These are phyloP conservation scores for Phaeosphaeria sp. DNA, from an alignment of 2,329 filamentous ascomycete genomes.

Conservation along the genomic window DNA sequence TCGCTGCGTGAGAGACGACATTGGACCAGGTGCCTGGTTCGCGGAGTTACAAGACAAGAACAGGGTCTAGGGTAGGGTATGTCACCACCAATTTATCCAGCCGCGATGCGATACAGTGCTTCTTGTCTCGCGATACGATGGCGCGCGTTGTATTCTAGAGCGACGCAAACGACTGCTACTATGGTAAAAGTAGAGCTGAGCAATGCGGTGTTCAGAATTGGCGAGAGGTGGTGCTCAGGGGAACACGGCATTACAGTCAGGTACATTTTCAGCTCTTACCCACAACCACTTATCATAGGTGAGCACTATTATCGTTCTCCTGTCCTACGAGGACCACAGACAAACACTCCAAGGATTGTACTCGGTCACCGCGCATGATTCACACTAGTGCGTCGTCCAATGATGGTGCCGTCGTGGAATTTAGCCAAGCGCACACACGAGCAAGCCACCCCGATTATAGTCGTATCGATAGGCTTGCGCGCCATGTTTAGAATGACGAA, in stretches of 20 bases:
- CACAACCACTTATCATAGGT: neutral
- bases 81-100: neutral
- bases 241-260: neutral
- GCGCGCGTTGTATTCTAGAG: neutral
- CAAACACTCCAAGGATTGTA: neutral
- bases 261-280: neutral
- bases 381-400: neutral
- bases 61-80: neutral
- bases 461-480: conserved; percentile 6
- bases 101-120: neutral
- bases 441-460: neutral
- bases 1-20: neutral
- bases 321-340: neutral
- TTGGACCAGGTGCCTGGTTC: neutral
- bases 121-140: neutral
- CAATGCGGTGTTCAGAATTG: neutral
- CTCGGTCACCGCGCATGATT: neutral
- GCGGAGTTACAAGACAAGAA: neutral
- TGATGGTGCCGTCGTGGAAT: neutral
- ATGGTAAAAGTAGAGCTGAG: neutral
- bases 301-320: conserved; percentile 1
- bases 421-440: conserved; percentile 2
- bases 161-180: too few relatives aligned
- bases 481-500: neutral
- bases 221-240: neutral